phyloP scores from a whole-genome alignment of 2,329 filamentous ascomycete species.

The Colletotrichum orbiculare region DNA sequence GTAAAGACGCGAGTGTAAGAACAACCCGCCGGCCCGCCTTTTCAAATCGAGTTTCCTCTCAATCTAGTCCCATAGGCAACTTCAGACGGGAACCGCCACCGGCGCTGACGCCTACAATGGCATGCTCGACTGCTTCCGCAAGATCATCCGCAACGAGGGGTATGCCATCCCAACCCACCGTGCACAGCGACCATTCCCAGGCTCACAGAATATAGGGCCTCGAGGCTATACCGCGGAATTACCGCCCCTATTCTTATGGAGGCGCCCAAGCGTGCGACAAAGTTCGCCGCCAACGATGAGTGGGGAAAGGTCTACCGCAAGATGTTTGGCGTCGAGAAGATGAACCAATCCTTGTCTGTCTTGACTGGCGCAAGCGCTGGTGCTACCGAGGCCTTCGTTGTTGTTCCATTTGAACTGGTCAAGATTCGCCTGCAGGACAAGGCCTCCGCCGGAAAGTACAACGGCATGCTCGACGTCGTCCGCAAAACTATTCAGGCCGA shows the following conservation, averaged over 20 bases:
- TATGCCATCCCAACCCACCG: constrained; percentile 54
- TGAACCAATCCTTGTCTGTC: constrained; percentile 91
- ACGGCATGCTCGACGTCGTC: constrained; percentile 82
- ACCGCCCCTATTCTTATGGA: constrained; percentile 97
- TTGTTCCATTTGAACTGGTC: constrained; percentile 97
- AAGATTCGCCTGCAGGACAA: constrained; percentile 98
- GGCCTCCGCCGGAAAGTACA: constrained; percentile 90
- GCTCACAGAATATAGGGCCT: constrained; percentile 67
- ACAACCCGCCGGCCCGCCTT: constrained; percentile 40
- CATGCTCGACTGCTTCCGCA: constrained; percentile 98
- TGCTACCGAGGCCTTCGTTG: constrained; percentile 95
- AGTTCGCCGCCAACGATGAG: constrained; percentile 98
- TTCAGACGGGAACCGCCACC: constrained; percentile 79
- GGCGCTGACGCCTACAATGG: constrained; percentile 92
- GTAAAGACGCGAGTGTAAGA: constrained; percentile 97
- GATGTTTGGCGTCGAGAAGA: constrained; percentile 84
- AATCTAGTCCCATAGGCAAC: constrained; percentile 70
- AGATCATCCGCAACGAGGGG: constrained; percentile 97
- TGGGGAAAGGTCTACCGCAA: constrained; percentile 96
- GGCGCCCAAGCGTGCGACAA: constrained; percentile 91
- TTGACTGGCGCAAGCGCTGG: constrained; percentile 95
- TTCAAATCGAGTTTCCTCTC: constrained; percentile 1
- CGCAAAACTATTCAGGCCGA: constrained; percentile 85
- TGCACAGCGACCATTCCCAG: background rate
- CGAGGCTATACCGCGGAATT: constrained; percentile 95